Conservation (phyloP, 208 protist genomes). For the Leishmania braziliensis region DNA sequence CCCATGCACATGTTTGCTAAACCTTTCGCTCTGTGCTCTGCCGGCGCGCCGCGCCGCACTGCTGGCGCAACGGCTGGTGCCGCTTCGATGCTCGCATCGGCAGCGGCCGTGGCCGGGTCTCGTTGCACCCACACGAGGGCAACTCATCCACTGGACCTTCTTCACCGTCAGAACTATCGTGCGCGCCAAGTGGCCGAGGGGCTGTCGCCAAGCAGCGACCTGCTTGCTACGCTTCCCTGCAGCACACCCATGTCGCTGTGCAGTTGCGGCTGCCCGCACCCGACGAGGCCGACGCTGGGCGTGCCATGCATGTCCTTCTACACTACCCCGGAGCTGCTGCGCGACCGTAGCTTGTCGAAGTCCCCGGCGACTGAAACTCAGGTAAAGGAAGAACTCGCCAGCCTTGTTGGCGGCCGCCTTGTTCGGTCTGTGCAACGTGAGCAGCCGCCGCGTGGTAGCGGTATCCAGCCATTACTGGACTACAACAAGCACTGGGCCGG, state of each 20-base stretch:
- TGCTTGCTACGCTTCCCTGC: neutral
- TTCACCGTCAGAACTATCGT: slow-evolving; percentile 15
- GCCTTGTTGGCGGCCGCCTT: slow-evolving; percentile 45
- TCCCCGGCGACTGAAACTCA: neutral
- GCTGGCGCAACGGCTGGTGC: neutral
- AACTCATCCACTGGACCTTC: slow-evolving; percentile 27
- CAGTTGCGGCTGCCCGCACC: slow-evolving; percentile 33
- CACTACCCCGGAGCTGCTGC: slow-evolving; percentile 10
- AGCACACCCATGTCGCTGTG: slow-evolving; percentile 18
- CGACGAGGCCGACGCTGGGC: slow-evolving; percentile 15
- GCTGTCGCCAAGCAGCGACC: slow-evolving; percentile 2
- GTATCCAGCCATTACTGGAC: slow-evolving; percentile 81
- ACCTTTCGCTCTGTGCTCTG: neutral
- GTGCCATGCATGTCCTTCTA: slow-evolving; percentile 28
- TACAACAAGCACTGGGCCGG: slow-evolving; percentile 90
- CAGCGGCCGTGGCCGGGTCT: slow-evolving; percentile 1
- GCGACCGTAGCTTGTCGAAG: neutral
- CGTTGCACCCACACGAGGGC: slow-evolving; percentile 13
- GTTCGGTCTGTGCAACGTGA: slow-evolving; percentile 64
- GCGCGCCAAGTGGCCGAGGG: neutral
- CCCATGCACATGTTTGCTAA: neutral
- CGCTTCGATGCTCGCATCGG: neutral
- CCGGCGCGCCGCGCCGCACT: neutral
- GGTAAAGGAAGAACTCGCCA: slow-evolving; percentile 28
- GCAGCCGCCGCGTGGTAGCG: slow-evolving; percentile 65